These are phyloP conservation scores for Mrakiaceae sp. DNA, from an alignment of 1,284 basidiomycete species.

Conservation along the genomic window DNA sequence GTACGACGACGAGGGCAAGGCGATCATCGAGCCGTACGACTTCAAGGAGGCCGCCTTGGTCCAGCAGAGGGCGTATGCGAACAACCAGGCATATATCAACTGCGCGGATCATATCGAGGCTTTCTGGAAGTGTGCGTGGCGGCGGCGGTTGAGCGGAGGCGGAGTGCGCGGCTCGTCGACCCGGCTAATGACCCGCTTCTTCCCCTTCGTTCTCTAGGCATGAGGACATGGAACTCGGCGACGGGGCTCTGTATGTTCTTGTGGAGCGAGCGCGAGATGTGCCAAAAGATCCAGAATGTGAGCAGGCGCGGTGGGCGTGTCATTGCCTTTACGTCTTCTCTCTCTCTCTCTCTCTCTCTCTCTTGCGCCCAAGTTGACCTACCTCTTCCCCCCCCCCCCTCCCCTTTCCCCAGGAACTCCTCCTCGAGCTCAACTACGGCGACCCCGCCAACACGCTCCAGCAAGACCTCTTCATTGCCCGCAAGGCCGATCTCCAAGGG, in stretches of 20 bases:
- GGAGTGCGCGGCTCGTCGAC: no score
- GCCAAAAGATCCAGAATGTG: no score
- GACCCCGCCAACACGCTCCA: background rate
- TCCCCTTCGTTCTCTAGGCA: no score
- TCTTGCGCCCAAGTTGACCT: background rate
- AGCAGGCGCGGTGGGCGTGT: no score
- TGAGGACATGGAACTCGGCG: no score
- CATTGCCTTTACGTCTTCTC: no score
- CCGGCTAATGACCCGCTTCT: no score
- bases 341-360: background rate
- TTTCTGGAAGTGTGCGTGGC: background rate
- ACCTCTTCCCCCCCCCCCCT: background rate
- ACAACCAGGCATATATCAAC: background rate
- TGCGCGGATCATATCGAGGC: background rate
- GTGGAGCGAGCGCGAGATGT: no score
- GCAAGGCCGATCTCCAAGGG: background rate
- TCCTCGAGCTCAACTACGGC: background rate
- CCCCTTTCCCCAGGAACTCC: background rate
- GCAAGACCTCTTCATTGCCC: background rate
- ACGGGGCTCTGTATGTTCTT: no score
- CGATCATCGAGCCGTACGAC: background rate
- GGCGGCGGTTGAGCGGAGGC: background rate
- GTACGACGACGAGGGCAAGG: background rate
- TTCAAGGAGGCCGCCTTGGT: no score
- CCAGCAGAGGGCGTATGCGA: no score